Conservation (phyloP, 2,329 filamentous ascomycete genomes). For the Neospermospora avenae region DNA sequence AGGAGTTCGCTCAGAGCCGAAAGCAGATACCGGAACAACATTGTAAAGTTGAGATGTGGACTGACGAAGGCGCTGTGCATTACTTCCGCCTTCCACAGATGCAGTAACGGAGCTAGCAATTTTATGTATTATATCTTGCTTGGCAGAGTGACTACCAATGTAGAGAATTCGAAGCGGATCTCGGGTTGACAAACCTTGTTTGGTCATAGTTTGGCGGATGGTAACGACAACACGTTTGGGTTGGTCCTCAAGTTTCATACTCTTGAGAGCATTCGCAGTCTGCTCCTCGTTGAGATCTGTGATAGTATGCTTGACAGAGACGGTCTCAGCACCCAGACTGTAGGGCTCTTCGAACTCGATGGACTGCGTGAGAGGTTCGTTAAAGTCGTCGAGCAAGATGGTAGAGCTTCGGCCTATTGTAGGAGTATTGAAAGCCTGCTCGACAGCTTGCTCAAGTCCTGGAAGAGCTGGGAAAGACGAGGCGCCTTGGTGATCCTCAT, state of each 20-base stretch:
- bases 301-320: conserved; percentile 47
- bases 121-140: conserved; percentile 44
- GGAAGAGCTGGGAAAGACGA: conserved; percentile 23
- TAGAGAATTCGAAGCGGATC: conserved; percentile 50
- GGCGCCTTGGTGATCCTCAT: conserved; percentile 24
- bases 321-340: conserved; percentile 37
- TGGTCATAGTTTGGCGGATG: conserved; percentile 49
- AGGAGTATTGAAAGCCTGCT: conserved; percentile 32
- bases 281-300: conserved; percentile 42
- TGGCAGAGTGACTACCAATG: conserved; percentile 42
- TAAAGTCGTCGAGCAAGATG: conserved; percentile 29
- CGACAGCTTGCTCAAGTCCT: conserved; percentile 27
- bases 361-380: conserved; percentile 34
- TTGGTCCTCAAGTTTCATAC: conserved; percentile 34
- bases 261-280: conserved; percentile 36
- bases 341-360: conserved; percentile 47
- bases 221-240: conserved; percentile 41
- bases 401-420: conserved; percentile 33
- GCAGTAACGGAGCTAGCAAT: conserved; percentile 47
- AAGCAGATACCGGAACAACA: conserved; percentile 49
- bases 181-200: conserved; percentile 42
- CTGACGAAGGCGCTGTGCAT: conserved; percentile 32
- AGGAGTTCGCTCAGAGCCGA: conserved; percentile 44
- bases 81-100: conserved; percentile 36
- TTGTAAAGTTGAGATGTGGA: conserved; percentile 46